phyloP scores from a whole-genome alignment of 139 green algal species.

The Choricystis sp. region DNA sequence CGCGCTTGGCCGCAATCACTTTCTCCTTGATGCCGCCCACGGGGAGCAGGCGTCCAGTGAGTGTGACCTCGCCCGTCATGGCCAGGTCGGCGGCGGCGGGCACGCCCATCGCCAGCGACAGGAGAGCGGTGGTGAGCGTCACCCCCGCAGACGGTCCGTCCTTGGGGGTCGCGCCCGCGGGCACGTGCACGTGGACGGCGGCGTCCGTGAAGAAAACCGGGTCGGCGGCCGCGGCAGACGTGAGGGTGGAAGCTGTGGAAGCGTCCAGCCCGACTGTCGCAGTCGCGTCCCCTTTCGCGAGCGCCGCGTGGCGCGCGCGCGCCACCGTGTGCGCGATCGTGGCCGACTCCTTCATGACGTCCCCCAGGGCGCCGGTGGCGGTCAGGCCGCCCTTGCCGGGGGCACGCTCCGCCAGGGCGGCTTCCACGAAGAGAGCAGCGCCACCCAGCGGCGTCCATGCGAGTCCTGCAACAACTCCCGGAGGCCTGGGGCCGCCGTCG shows the following conservation, averaged over 20 bases:
- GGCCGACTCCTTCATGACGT: conserved; percentile 89
- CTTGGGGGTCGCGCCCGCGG: conserved; percentile 78
- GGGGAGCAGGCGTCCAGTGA: conserved; percentile 84
- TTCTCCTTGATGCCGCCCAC: conserved; percentile 93
- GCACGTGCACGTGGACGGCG: conserved; percentile 87
- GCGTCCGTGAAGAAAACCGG: conserved; percentile 33
- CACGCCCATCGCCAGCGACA: conserved; percentile 65
- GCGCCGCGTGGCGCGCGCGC: conserved; percentile 23
- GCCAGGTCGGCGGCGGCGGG: conserved; percentile 37
- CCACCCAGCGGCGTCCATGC: conserved; percentile 94
- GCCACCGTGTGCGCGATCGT: conserved; percentile 86
- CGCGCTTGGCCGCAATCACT: conserved; percentile 53
- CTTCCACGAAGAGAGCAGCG: conserved; percentile 80
- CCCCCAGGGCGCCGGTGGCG: conserved; percentile 70
- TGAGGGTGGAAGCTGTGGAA: conserved; percentile 4
- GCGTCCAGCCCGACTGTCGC: neutral
- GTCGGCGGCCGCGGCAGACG: conserved; percentile 8
- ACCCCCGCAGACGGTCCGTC: conserved; percentile 78
- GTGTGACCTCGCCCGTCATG: conserved; percentile 64
- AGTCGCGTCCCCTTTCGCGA: neutral
- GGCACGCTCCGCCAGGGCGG: conserved; percentile 44
- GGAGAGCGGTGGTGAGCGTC: conserved; percentile 82
- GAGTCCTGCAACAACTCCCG: conserved; percentile 90
- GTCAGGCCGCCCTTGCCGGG: conserved; percentile 41
- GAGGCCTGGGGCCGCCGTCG: conserved; percentile 34